Evolutionary conservation across 208 protist species (phyloP), one percentile per base, ranked within the genome.

Genomic region (Crithidia mellificae): DNA sequence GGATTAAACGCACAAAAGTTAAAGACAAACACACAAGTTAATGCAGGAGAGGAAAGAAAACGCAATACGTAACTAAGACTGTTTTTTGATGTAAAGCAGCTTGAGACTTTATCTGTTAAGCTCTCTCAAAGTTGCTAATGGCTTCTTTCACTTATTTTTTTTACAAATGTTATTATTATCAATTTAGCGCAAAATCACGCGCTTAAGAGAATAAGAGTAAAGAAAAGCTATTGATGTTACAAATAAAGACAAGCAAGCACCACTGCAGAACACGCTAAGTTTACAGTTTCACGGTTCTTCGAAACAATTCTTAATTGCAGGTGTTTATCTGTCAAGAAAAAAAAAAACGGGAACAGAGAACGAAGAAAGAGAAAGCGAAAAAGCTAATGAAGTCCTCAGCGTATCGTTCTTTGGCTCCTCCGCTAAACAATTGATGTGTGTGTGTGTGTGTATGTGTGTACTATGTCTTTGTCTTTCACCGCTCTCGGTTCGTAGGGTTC

Each of bases 281-380:
- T 38, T 20, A 22, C 29, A 38, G 24, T 55, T 55, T 22, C 29
- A 22, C 19, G 12, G 50, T 38, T 55, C 29, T 3, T 38, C 22
- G 22, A 7, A 30, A 17, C 12, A 30, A 32, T 52, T 27, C 47
- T 32, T 22, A 30, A 52, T 30, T 52, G 41, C 41, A 46, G 14
- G 41, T 46, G 17, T n/a, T 46, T 46, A 46, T 20, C 41, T 46
- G 41, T 46, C 3, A n/a, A 49, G 50, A 38, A 19, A 6, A 7
- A 46, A 24, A 67, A 56, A 67, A 38, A 51, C 9, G 36, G 36
- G n/a, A 34, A 58, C n/a, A 39, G 57, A 38, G 43, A 64, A 15
- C 15, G 9, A 54, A 29, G 22, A 51, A 67, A 47, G 9, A 58
- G 22, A 58, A 30, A 58, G 32, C 36, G 17, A 50, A 29, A 63